Conservation (phyloP, 257 asterid genomes). For the Ocimum tenuiflorum region DNA sequence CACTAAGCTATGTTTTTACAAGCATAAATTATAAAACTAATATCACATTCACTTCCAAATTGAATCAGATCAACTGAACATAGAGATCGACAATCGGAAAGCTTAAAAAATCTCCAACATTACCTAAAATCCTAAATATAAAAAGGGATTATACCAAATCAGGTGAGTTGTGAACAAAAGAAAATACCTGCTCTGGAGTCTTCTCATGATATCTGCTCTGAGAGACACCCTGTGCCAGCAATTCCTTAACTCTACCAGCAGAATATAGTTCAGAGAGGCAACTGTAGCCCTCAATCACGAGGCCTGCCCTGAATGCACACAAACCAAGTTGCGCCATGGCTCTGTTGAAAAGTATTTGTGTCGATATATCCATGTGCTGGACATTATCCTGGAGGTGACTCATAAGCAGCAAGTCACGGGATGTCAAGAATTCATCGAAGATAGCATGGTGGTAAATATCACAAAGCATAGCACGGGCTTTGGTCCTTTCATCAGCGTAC, state of each 20-base stretch:
- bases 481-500: conserved; percentile 86
- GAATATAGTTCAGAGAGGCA: conserved; percentile 88
- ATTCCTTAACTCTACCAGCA: conserved; percentile 91
- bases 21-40: too few relatives aligned
- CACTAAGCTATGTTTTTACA: not conserved
- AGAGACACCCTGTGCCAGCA: conserved; percentile 91
- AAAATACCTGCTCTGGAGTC: conserved; percentile 87
- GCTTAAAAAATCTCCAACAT: not conserved
- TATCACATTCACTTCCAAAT: not conserved
- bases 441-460: conserved; percentile 93
- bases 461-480: conserved; percentile 99
- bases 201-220: conserved; percentile 93
- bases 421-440: conserved; percentile 61
- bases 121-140: not conserved
- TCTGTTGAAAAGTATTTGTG: conserved; percentile 84
- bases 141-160: not conserved
- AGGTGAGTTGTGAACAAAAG: not conserved
- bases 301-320: conserved; percentile 83
- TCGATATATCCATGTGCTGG: conserved; percentile 93
- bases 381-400: conserved; percentile 94
- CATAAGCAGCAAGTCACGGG: conserved; percentile 90
- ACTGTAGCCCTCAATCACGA: conserved; percentile 61
- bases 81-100: not conserved
- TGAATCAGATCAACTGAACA: not conserved
- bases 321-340: conserved; percentile 97